Conservation (phyloP, 345 rosid species). For the Nasturtium officinale region DNA sequence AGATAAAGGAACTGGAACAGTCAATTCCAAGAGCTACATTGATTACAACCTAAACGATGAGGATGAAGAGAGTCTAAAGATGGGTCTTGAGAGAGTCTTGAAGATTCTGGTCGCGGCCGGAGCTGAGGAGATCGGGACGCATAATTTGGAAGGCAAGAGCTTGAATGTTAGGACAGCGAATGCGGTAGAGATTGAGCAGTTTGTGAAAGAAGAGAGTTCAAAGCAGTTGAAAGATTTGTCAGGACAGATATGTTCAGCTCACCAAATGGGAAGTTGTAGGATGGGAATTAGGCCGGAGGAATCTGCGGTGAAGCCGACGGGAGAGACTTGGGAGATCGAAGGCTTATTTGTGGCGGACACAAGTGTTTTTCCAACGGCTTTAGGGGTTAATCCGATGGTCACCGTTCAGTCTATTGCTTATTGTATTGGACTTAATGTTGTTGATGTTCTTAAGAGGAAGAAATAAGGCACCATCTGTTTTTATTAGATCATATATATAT, state of each 20-base stretch:
- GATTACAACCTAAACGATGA: slow-evolving; percentile 49
- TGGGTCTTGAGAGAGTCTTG: slow-evolving; percentile 62
- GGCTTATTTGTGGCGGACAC: slow-evolving; percentile 77
- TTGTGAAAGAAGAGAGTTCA: slow-evolving; percentile 69
- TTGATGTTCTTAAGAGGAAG: slow-evolving; percentile 52
- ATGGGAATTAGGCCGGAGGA: slow-evolving; percentile 65
- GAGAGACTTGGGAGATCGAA: slow-evolving; percentile 84
- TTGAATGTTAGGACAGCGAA: slow-evolving; percentile 55
- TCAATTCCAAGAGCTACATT: slow-evolving; percentile 48
- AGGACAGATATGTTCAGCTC: slow-evolving; percentile 69
- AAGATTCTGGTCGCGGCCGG: slow-evolving; percentile 75
- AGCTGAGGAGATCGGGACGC: slow-evolving; percentile 84
- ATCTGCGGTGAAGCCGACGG: slow-evolving; percentile 69
- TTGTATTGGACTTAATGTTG: slow-evolving; percentile 67
- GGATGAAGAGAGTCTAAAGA: slow-evolving; percentile 62
- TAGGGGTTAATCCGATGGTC: slow-evolving; percentile 90
- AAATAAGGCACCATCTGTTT: background rate
- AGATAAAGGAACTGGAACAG: slow-evolving; percentile 67
- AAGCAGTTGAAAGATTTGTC: slow-evolving; percentile 50
- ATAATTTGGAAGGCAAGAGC: slow-evolving; percentile 54
- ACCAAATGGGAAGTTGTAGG: slow-evolving; percentile 92
- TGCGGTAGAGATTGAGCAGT: slow-evolving; percentile 50
- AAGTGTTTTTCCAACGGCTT: slow-evolving; percentile 83
- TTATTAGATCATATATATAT: background rate
- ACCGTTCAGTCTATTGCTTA: slow-evolving; percentile 82